phyloP scores from a whole-genome alignment of 192 early-diverging fungal genomes.

The Podila minutissima region DNA sequence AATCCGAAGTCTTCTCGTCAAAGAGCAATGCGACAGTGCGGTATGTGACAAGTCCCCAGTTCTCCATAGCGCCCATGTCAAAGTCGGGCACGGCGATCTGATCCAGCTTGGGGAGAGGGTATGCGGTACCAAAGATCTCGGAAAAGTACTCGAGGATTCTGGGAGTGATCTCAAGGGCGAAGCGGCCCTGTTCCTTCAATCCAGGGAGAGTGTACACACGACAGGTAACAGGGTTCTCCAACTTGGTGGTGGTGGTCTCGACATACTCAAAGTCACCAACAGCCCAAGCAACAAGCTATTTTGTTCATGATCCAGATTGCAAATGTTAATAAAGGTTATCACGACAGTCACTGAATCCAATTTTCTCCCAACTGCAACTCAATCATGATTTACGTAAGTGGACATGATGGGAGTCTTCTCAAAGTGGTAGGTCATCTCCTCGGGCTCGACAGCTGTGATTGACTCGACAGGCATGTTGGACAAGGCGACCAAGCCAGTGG shows the following conservation, averaged over 20 bases:
- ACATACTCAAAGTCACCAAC: constrained; percentile 94
- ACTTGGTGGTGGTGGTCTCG: constrained; percentile 74
- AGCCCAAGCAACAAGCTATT: constrained; percentile 81
- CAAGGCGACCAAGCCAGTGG: constrained; percentile 77
- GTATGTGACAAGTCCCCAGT: constrained; percentile 97
- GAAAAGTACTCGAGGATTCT: constrained; percentile 89
- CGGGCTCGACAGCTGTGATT: constrained; percentile 65
- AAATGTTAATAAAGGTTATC: too few species aligned
- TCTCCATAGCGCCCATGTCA: constrained; percentile 89
- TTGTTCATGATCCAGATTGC: too few species aligned
- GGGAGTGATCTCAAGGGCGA: constrained; percentile 83
- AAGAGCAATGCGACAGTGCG: constrained; percentile 85
- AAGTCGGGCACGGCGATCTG: constrained; percentile 95
- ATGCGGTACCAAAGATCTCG: constrained; percentile 86
- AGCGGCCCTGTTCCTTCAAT: constrained; percentile 80
- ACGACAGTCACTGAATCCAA: too few species aligned
- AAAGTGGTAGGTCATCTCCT: constrained; percentile 84
- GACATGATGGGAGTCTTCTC: constrained; percentile 93
- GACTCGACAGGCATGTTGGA: constrained; percentile 90
- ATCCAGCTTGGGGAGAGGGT: constrained; percentile 92
- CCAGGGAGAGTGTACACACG: constrained; percentile 91
- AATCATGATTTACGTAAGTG: constrained; percentile 74
- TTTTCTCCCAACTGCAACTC: neutral
- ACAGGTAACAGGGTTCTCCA: constrained; percentile 73
- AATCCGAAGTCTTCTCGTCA: constrained; percentile 80